phyloP scores from a whole-genome alignment of 768 basidiomycete species.

The Lanmaoa rubissima region DNA sequence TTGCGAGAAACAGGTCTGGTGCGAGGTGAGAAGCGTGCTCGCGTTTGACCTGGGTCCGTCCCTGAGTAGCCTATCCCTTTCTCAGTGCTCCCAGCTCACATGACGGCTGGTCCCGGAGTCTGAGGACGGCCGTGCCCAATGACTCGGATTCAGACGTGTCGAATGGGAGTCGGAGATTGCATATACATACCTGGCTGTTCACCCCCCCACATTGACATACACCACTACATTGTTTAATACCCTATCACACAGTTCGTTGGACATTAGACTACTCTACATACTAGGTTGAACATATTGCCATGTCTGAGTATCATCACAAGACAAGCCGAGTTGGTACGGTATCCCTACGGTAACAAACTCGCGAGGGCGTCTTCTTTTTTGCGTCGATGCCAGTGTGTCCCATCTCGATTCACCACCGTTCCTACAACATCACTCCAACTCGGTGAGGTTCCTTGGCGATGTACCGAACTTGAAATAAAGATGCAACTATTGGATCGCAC shows the following conservation, averaged over 20 bases:
- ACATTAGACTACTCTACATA: neutral
- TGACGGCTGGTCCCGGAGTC: slow-evolving; percentile 13
- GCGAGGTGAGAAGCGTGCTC: slow-evolving; percentile 12
- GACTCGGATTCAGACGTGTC: slow-evolving; percentile 25
- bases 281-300: neutral
- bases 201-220: neutral
- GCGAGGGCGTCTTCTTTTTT: too few species aligned
- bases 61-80: neutral
- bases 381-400: too few species aligned
- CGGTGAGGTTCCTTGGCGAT: too few species aligned
- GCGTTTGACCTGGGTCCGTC: neutral
- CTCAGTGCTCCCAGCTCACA: neutral
- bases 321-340: too few species aligned
- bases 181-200: slow-evolving; percentile 17
- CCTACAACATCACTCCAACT: too few species aligned
- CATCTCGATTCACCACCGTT: too few species aligned
- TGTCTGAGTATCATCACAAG: neutral
- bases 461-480: too few species aligned
- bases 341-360: too few species aligned
- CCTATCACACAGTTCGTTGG: neutral
- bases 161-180: slow-evolving; percentile 6
- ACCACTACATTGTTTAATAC: neutral
- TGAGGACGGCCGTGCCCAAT: slow-evolving; percentile 2
- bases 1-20: slow-evolving; percentile 14
- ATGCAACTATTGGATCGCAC: too few species aligned